Percentiles rank a stretch among this genome's conserved stretches.
Conservation (phyloP, 108 stramenopile genomes). For the Fistulifera pelliculosa region DNA sequence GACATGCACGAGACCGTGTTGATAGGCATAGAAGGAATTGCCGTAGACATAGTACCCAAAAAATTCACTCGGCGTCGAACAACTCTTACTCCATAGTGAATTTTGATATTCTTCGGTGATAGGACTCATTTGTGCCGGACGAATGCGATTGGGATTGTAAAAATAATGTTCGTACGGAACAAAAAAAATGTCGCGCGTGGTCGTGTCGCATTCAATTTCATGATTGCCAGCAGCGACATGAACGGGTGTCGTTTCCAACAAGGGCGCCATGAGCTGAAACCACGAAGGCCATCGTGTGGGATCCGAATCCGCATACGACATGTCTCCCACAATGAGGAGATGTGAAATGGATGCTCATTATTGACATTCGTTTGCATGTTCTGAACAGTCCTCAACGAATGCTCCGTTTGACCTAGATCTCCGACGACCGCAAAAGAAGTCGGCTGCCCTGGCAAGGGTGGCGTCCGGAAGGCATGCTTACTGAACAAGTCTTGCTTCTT, state of each 20-base stretch:
- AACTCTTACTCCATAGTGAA: conserved; percentile 16
- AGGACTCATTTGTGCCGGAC: conserved; percentile 14
- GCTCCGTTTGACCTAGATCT: conserved; percentile 37
- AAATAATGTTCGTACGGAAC: conserved; percentile 67
- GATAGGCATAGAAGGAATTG: conserved; percentile 72
- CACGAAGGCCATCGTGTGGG: conserved; percentile 68
- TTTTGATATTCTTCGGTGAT: conserved; percentile 22
- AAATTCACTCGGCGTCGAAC: conserved; percentile 26
- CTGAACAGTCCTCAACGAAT: conserved; percentile 17
- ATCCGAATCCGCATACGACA: conserved; percentile 68
- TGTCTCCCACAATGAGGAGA: conserved; percentile 56
- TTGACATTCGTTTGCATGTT: conserved; percentile 37
- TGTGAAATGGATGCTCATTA: conserved; percentile 15
- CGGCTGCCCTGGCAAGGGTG: conserved; percentile 20
- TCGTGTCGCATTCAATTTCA: conserved; percentile 66
- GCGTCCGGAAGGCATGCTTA: too few species aligned
- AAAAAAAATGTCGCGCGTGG: conserved; percentile 39
- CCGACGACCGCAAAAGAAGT: conserved; percentile 37
- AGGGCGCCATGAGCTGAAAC: conserved; percentile 51
- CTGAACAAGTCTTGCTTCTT: too few species aligned
- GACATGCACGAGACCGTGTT: conserved; percentile 62
- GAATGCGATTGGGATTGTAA: conserved; percentile 59
- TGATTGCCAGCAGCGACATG: conserved; percentile 75
- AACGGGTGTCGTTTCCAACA: conserved; percentile 35
- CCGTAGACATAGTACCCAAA: conserved; percentile 60